Evolutionary conservation across 208 protist genomes (phyloP), one percentile per base, ranked within the genome.

Genomic region (Crithidia sp.): DNA sequence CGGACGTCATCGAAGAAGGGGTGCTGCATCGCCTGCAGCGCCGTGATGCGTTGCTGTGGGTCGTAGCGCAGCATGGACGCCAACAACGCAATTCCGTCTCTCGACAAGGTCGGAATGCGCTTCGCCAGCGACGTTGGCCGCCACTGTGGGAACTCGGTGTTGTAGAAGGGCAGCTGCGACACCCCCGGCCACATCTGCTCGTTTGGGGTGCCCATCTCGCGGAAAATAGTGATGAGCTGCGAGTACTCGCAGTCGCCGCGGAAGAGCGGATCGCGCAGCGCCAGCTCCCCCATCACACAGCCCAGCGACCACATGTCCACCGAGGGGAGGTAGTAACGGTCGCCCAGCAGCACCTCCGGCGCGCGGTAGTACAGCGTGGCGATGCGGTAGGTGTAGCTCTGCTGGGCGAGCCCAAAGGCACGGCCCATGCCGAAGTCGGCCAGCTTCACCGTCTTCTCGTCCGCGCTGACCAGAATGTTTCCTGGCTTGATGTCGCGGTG

Each of bases 231-330:
- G 61, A 91, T 90, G 14, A 99, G 78, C 74, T 98, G 95, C 59
- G 95, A 84, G 68, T 96, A 90, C 77, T 96, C 95, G 37, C 83
- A 81, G 39, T 95, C 87, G n/a, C 90, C 94, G 17, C 78, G 67
- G 55, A 99, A 95, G 44, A 98, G 83, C 2, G 96, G 86, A 17
- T 63, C 77, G 17, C 86, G 74, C 40, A 82, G 86, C 14, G 93
- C 87, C 59, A 99, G 92, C 84, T 99, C 98, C 16, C 95, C 96
- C 67, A 98, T 84, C 41, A 98, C 96, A 66, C 96, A 98, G 14
- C 97, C 97, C 70, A 98, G 84, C 8, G 88, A 95, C 94, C 96
- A 98, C 60, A 98, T 86, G 69, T 98, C 97, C n/a, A 98, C 86
- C 16, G 88, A 79, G 47, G 87, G 82, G 7, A 89, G 79, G 80